phyloP scores from a whole-genome alignment of 2,329 filamentous ascomycete species.

The Simplicillium sp. region DNA sequence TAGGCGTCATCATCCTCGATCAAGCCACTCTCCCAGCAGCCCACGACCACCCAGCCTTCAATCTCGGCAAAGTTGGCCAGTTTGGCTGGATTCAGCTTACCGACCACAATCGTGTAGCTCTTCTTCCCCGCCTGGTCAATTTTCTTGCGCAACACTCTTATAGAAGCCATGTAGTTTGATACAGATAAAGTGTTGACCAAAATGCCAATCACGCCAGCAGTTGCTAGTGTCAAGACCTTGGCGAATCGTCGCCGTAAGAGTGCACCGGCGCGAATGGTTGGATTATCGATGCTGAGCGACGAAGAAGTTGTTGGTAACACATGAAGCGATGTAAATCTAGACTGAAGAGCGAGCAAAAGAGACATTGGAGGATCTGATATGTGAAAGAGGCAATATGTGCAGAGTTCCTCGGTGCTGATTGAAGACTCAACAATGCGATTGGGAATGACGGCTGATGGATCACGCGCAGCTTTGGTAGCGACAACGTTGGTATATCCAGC shows the following conservation, averaged over 20 bases:
- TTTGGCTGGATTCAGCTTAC: constrained; percentile 92
- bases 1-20: constrained; percentile 77
- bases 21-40: constrained; percentile 94
- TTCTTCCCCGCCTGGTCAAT: constrained; percentile 84
- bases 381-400: constrained; percentile 71
- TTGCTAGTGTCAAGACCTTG: constrained; percentile 69
- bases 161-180: constrained; percentile 76
- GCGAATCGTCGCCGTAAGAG: constrained; percentile 80
- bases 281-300: constrained; percentile 36
- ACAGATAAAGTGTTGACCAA: constrained; percentile 93
- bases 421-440: constrained; percentile 53
- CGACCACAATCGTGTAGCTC: constrained; percentile 90
- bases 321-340: constrained; percentile 67
- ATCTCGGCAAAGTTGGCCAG: constrained; percentile 94
- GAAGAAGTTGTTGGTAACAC: constrained; percentile 61
- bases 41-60: constrained; percentile 93
- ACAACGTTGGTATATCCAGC: constrained; percentile 63
- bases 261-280: constrained; percentile 34
- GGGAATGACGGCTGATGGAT: constrained; percentile 72
- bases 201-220: constrained; percentile 81
- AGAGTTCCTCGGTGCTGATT: constrained; percentile 36
- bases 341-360: constrained; percentile 78
- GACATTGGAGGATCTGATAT: constrained; percentile 72
- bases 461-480: constrained; percentile 62
- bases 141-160: constrained; percentile 60